Conservation (phyloP, 129 eudicot species). For the Smallanthus sonchifolius region DNA sequence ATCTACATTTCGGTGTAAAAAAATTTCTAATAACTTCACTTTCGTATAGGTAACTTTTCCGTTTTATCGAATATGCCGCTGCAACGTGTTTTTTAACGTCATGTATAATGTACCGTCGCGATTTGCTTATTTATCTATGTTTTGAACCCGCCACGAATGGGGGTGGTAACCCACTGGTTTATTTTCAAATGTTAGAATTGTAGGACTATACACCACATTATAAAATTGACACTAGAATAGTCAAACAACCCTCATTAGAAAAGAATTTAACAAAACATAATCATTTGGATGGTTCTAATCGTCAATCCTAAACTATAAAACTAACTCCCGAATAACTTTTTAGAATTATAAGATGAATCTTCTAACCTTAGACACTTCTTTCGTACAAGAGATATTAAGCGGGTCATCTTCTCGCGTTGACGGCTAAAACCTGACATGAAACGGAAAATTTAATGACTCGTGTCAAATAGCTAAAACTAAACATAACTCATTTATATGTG, state of each 20-base stretch:
- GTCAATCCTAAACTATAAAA: not conserved
- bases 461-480: not conserved
- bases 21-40: too few relatives aligned
- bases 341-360: not conserved
- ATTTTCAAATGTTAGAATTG: not conserved
- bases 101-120: too few relatives aligned
- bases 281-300: not conserved
- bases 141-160: too few relatives aligned
- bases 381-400: too few relatives aligned
- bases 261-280: not conserved
- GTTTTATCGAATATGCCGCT: too few relatives aligned
- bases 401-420: too few relatives aligned
- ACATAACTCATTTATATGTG: not conserved
- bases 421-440: too few relatives aligned
- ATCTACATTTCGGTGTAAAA: too few relatives aligned
- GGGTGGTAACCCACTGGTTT: too few relatives aligned
- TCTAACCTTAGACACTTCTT: not conserved
- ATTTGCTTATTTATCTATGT: too few relatives aligned
- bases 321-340: not conserved
- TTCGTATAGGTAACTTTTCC: too few relatives aligned
- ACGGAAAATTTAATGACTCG: not conserved
- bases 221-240: not conserved
- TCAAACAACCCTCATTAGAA: not conserved
- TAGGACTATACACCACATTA: not conserved
- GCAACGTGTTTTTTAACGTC: too few relatives aligned